Evolutionary conservation across 495 filamentous ascomycete genomes (phyloP).

Genomic region (Penicillium verhagenii): DNA sequence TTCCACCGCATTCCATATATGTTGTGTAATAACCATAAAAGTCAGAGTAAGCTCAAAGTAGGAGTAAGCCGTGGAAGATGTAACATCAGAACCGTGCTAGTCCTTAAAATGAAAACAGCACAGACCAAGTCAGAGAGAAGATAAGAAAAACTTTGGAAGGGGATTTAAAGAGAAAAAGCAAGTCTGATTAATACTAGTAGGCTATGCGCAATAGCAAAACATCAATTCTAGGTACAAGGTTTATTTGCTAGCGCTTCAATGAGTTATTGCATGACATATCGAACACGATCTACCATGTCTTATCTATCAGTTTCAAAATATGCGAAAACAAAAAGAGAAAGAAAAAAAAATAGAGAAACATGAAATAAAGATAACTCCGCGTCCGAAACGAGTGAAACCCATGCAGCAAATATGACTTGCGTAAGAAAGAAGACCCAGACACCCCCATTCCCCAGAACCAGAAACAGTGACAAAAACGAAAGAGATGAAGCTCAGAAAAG

Average conservation of each 20-base stretch:
- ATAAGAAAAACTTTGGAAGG: too few relatives aligned
- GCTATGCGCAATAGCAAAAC: not conserved
- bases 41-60: too few relatives aligned
- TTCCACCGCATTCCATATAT: too few relatives aligned
- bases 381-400: not conserved
- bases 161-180: too few relatives aligned
- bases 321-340: slow-evolving; percentile 1
- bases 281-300: slow-evolving; percentile 1
- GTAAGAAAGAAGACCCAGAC: slow-evolving; percentile 5
- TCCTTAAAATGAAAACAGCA: too few relatives aligned
- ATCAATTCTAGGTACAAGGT: slow-evolving; percentile 3
- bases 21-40: too few relatives aligned
- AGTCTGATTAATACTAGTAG: too few relatives aligned
- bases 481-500: not conserved
- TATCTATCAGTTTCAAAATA: slow-evolving; percentile 11
- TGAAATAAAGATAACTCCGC: not conserved
- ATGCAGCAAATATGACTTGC: slow-evolving; percentile 10
- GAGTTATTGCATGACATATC: slow-evolving; percentile 15
- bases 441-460: not conserved
- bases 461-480: slow-evolving; percentile 2
- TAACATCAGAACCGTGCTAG: too few relatives aligned
- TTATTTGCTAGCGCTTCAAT: slow-evolving; percentile 11
- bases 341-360: not conserved
- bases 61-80: too few relatives aligned
- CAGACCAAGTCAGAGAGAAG: too few relatives aligned